Conservation (phyloP, 441 rosid species). For the Iberis amara region DNA sequence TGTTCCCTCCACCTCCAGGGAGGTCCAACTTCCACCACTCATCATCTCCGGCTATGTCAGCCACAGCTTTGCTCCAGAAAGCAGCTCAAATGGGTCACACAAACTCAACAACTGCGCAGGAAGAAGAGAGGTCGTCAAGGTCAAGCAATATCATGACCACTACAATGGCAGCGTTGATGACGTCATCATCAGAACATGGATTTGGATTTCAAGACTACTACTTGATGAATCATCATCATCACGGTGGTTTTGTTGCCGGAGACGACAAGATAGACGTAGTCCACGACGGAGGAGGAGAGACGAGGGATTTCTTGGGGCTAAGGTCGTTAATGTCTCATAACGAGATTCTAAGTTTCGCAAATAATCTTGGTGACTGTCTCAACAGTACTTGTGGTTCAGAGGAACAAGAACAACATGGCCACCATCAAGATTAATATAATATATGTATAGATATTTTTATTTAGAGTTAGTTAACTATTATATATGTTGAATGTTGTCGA, state of each 20-base stretch:
- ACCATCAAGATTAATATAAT: no score
- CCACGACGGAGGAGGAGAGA: slow-evolving; percentile 46
- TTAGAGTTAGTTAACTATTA: no score
- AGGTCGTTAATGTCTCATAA: slow-evolving; percentile 53
- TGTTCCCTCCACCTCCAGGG: slow-evolving; percentile 30
- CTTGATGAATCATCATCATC: slow-evolving; percentile 24
- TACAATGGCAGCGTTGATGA: slow-evolving; percentile 29
- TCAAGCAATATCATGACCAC: slow-evolving; percentile 23
- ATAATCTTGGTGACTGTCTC: slow-evolving; percentile 47
- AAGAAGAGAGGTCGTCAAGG: slow-evolving; percentile 21
- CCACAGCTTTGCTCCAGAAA: slow-evolving; percentile 91
- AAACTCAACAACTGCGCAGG: slow-evolving; percentile 6
- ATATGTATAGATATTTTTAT: no score
- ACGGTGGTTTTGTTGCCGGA: slow-evolving; percentile 37
- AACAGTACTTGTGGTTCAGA: slow-evolving; percentile 25
- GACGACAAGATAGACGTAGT: slow-evolving; percentile 16
- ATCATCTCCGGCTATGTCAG: slow-evolving; percentile 67
- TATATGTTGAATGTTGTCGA: no score
- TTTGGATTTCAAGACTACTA: slow-evolving; percentile 39
- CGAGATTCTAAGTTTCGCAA: slow-evolving; percentile 63
- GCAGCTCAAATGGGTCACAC: slow-evolving; percentile 86
- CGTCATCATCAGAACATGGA: slow-evolving; percentile 30
- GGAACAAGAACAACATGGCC: slow-evolving; percentile 16
- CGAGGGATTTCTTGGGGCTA: slow-evolving; percentile 79
- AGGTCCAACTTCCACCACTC: slow-evolving; percentile 23